These are phyloP conservation scores for Leccinum boreale DNA, from an alignment of 768 basidiomycete species.

Conservation along the genomic window DNA sequence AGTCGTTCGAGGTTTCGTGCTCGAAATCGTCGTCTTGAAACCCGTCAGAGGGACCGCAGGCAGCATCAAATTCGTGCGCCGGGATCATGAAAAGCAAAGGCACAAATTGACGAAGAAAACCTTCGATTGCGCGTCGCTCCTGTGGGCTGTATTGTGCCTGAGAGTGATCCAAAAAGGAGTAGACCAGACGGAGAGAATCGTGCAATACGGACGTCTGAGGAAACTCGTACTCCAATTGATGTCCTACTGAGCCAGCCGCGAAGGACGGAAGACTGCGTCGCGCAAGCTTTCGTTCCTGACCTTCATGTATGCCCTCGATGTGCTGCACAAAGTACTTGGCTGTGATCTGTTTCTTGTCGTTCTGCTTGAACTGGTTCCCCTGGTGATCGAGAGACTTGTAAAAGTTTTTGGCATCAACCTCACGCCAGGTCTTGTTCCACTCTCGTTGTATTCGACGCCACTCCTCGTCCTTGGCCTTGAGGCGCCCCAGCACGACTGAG, in stretches of 20 bases:
- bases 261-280: conserved; percentile 35
- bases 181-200: conserved; percentile 87
- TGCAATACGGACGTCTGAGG: conserved; percentile 77
- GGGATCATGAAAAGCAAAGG: conserved; percentile 76
- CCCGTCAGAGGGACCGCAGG: conserved; percentile 54
- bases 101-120: conserved; percentile 80
- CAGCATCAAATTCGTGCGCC: conserved; percentile 62
- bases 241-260: conserved; percentile 46
- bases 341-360: conserved; percentile 92
- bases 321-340: conserved; percentile 79
- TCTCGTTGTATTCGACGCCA: conserved; percentile 94
- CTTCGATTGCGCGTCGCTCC: conserved; percentile 82
- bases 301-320: conserved; percentile 65
- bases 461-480: conserved; percentile 95
- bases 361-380: conserved; percentile 89
- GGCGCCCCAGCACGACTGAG: conserved; percentile 83
- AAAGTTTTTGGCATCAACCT: conserved; percentile 95
- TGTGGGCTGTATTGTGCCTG: conserved; percentile 66
- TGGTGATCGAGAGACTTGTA: conserved; percentile 98
- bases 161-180: conserved; percentile 87
- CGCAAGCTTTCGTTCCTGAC: conserved; percentile 44
- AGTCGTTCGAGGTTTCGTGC: conserved; percentile 21
- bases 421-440: conserved; percentile 96
- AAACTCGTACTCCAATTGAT: conserved; percentile 80
- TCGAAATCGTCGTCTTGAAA: conserved; percentile 37